A percentile compares a stretch with the other conserved stretches of the same genome.
Conservation (phyloP, 2,329 filamentous ascomycete species). For the Aspergillus fumigatiaffinis region DNA sequence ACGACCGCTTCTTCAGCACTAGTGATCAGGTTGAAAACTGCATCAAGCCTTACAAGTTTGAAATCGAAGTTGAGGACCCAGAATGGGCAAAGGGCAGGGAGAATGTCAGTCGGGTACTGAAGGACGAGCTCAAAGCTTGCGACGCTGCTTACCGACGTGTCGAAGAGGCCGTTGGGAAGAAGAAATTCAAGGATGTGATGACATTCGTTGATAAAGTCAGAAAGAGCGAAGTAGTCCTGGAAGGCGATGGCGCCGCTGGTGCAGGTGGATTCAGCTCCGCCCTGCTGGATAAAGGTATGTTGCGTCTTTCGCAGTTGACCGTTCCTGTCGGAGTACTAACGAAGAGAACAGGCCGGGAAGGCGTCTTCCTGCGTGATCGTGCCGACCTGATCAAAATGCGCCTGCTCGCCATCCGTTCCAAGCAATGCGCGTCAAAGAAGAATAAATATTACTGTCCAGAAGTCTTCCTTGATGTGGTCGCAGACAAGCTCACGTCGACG, state of each 20-base stretch:
- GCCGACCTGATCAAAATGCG: conserved; percentile 89
- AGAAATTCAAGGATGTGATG: conserved; percentile 87
- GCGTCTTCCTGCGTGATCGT: conserved; percentile 87
- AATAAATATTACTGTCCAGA: conserved; percentile 98
- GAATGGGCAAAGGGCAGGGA: conserved; percentile 87
- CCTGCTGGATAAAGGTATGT: conserved; percentile 73
- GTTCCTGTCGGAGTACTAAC: background rate
- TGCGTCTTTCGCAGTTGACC: background rate
- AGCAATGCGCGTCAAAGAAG: conserved; percentile 75
- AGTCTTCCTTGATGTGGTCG: conserved; percentile 95
- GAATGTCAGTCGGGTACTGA: conserved; percentile 75
- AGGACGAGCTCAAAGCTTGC: conserved; percentile 79
- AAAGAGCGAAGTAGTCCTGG: conserved; percentile 77
- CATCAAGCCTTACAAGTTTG: conserved; percentile 98
- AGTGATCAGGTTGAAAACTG: conserved; percentile 98
- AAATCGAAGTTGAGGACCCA: conserved; percentile 86
- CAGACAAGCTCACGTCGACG: conserved; percentile 88
- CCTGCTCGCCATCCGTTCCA: conserved; percentile 79
- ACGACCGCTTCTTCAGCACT: conserved; percentile 93
- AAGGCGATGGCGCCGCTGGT: conserved; percentile 77
- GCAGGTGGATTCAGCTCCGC: conserved; percentile 91
- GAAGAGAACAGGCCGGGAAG: conserved; percentile 68
- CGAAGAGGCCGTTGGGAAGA: conserved; percentile 72
- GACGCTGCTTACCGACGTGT: conserved; percentile 72
- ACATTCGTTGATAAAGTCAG: conserved; percentile 84